Conservation (phyloP, 2,329 filamentous ascomycete species). For the Phyllosticta ampelicida region DNA sequence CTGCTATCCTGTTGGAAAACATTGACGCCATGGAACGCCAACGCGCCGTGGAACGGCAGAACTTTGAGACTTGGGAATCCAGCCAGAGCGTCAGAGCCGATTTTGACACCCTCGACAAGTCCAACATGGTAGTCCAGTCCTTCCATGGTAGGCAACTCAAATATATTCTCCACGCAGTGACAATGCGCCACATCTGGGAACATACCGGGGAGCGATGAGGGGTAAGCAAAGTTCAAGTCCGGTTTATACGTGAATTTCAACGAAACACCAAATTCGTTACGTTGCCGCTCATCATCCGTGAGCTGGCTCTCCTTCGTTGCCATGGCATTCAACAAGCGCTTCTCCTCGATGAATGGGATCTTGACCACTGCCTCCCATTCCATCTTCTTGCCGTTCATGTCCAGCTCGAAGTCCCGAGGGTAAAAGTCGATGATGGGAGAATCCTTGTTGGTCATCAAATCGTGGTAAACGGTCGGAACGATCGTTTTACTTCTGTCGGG, state of each 20-base stretch:
- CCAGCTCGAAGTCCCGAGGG: conserved; percentile 87
- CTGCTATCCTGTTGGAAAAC: conserved; percentile 94
- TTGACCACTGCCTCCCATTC: conserved; percentile 99
- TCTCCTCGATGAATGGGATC: conserved; percentile 96
- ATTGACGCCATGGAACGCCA: conserved; percentile 82
- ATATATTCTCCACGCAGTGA: conserved; percentile 90
- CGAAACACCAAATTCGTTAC: conserved; percentile 85
- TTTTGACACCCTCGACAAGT: conserved; percentile 70
- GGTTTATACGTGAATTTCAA: conserved; percentile 84
- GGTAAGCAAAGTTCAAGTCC: conserved; percentile 69
- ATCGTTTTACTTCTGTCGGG: conserved; percentile 97
- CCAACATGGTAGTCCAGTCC: conserved; percentile 78
- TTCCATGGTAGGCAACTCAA: conserved; percentile 85
- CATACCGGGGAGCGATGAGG: conserved; percentile 75
- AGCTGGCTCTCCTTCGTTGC: conserved; percentile 68
- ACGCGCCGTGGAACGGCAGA: conserved; percentile 66
- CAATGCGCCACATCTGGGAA: conserved; percentile 85
- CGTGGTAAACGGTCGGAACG: conserved; percentile 76
- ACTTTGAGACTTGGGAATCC: conserved; percentile 89
- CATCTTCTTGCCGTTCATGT: conserved; percentile 99
- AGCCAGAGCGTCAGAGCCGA: conserved; percentile 74
- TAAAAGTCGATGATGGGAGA: conserved; percentile 98
- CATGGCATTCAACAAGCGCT: conserved; percentile 76
- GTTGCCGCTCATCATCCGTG: conserved; percentile 63
- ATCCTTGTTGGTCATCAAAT: conserved; percentile 79